Evolutionary conservation across 2,329 filamentous ascomycete genomes (phyloP), one percentile per base, ranked within the genome.

Genomic region (Diaporthe sp.): DNA sequence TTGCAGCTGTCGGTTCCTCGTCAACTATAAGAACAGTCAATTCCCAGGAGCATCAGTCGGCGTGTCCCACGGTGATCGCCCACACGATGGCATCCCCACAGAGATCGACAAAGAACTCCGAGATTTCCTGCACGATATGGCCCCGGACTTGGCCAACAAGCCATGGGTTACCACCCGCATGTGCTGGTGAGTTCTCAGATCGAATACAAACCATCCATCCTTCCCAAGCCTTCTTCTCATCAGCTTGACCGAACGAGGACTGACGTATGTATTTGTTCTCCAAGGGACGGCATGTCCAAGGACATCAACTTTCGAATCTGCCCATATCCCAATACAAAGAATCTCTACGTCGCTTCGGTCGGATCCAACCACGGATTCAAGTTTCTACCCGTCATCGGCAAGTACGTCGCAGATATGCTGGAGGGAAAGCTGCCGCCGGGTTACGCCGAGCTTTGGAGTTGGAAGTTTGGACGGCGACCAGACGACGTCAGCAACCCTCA

Each of bases 71-170:
- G 56, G 56, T 61, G 56, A 61, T 19, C 56, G 56, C 35, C 56
- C 56, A 42, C 56, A 61, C 8, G 56, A 61, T 42, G 56, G 56
- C 15, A 42, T 61, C 35, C 56, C 56, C 7, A 22, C 27, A 3
- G 90, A 92, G 77, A 88, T 88, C 3, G 85, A 90, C 74, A 78
- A 84, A n/a, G 88, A 87, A 19, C 87, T 90, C 76, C 84, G 88
- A 25, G 78, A 80, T 4, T 90, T 88, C 55, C 79, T 92, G 13
- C 81, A 80, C 25, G 84, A 87, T 63, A 84, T 88, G 73, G 82
- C 91, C 30, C 87, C 89, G 6, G 82, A 83, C 19, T 83, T 90
- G 65, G 86, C 83, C 6, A 84, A 87, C 17, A 81, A 88, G 47
- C 84, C 84, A 1, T 90, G 89, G 78, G 79, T 83, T 27, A 81